These are phyloP conservation scores for Camptophora hylomeconis DNA, from an alignment of 2,329 filamentous ascomycete species.

Conservation along the genomic window DNA sequence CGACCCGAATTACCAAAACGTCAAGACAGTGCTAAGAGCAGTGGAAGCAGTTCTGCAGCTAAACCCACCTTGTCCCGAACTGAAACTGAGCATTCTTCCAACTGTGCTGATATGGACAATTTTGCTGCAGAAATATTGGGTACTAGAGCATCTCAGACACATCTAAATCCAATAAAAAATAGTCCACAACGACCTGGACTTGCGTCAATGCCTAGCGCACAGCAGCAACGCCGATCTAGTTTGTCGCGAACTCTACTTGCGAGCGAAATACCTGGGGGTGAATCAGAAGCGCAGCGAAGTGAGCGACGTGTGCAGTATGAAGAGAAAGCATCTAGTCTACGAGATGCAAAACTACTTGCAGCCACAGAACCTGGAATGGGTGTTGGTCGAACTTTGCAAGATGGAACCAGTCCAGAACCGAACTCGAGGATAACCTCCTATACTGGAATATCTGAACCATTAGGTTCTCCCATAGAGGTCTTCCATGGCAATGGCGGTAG, in stretches of 20 bases:
- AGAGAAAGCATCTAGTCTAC: slow-evolving; percentile 40
- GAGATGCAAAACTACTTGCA: slow-evolving; percentile 43
- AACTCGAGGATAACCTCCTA: slow-evolving; percentile 1
- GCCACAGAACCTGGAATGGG: slow-evolving; percentile 24
- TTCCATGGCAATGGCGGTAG: background rate
- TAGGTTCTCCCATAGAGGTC: background rate
- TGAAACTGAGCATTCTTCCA: slow-evolving; percentile 13
- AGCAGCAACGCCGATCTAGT: slow-evolving; percentile 14
- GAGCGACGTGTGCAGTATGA: slow-evolving; percentile 37
- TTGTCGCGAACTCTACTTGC: slow-evolving; percentile 19
- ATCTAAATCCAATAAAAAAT: too few relatives aligned
- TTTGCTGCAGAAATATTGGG: slow-evolving; percentile 11
- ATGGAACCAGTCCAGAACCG: too few relatives aligned
- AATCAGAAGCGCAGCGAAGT: slow-evolving; percentile 31
- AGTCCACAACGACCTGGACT: too few relatives aligned
- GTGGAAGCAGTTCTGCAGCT: background rate
- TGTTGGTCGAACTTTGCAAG: background rate
- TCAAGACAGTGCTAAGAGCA: too few relatives aligned
- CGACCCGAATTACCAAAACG: background rate
- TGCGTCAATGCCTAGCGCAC: too few relatives aligned
- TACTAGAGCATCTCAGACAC: background rate
- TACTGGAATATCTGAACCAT: background rate
- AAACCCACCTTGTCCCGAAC: slow-evolving; percentile 6
- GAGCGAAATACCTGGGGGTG: slow-evolving; percentile 6
- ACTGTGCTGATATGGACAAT: slow-evolving; percentile 11